Evolutionary conservation across 2,329 filamentous ascomycete genomes (phyloP).

Genomic region (Coniochaeta sp.): DNA sequence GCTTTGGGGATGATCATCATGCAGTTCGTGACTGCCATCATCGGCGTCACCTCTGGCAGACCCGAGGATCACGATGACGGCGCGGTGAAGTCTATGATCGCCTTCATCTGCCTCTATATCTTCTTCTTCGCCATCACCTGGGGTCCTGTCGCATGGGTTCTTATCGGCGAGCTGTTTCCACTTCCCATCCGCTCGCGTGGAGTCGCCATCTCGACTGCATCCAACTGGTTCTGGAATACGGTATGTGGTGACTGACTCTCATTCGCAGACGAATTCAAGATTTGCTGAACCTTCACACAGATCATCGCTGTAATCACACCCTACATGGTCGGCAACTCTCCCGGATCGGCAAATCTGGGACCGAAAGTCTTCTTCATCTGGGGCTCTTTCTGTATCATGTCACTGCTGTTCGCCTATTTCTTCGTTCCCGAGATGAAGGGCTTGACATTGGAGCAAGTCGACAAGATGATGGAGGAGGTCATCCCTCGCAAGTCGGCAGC

Average conservation of each 20-base stretch:
- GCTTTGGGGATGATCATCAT: slow-evolving; percentile 58
- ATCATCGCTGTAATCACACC: slow-evolving; percentile 52
- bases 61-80: slow-evolving; percentile 39
- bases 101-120: slow-evolving; percentile 64
- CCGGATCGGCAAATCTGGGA: slow-evolving; percentile 34
- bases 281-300: slow-evolving; percentile 1
- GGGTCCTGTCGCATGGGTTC: slow-evolving; percentile 49
- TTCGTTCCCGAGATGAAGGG: slow-evolving; percentile 23
- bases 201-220: slow-evolving; percentile 63
- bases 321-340: slow-evolving; percentile 55
- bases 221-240: slow-evolving; percentile 70
- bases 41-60: slow-evolving; percentile 25
- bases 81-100: slow-evolving; percentile 50
- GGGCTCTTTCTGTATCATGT: slow-evolving; percentile 17
- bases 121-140: slow-evolving; percentile 69
- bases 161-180: slow-evolving; percentile 56
- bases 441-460: slow-evolving; percentile 20
- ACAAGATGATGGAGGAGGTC: slow-evolving; percentile 20
- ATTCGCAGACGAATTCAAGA: background rate
- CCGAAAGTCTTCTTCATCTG: slow-evolving; percentile 25
- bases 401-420: slow-evolving; percentile 18
- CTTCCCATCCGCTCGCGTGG: slow-evolving; percentile 39
- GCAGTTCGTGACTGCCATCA: slow-evolving; percentile 53
- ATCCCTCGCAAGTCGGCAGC: slow-evolving; percentile 13
- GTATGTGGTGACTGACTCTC: background rate